These are phyloP conservation scores for Lipomyces lipofer DNA, from an alignment of 805 yeast species.

Conservation along the genomic window DNA sequence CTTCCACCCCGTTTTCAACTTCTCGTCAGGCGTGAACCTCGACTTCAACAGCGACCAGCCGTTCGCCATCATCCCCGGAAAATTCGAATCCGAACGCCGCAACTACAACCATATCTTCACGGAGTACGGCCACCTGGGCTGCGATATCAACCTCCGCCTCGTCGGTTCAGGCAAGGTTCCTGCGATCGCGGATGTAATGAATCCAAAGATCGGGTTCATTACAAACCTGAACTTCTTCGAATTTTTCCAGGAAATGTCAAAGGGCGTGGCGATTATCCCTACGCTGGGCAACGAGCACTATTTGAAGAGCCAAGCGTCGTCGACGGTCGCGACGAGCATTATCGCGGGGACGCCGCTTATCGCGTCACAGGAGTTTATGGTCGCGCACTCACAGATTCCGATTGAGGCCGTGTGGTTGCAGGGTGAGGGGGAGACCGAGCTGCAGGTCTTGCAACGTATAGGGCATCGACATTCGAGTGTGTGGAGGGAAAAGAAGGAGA, in stretches of 20 bases:
- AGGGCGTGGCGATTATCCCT: conserved; percentile 15
- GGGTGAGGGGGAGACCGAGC: conserved; percentile 15
- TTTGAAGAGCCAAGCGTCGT: conserved; percentile 13
- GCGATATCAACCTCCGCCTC: conserved; percentile 10
- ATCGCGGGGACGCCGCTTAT: conserved; percentile 24
- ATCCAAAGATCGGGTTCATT: conserved; percentile 5
- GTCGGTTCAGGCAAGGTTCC: conserved; percentile 12
- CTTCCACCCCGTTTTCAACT: conserved; percentile 22
- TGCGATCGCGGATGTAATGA: background rate
- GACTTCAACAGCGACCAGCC: conserved; percentile 6
- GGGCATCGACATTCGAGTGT: background rate
- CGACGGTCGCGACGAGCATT: conserved; percentile 16
- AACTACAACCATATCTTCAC: conserved; percentile 12
- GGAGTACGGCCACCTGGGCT: conserved; percentile 11
- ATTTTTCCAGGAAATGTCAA: conserved; percentile 9
- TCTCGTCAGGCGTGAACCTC: background rate
- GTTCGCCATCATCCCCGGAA: conserved; percentile 19
- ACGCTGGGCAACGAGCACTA: conserved; percentile 10
- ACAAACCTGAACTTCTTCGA: conserved; percentile 6
- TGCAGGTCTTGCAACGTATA: conserved; percentile 12
- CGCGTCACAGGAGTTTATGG: conserved; percentile 3
- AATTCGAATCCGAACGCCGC: conserved; percentile 17
- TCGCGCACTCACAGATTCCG: conserved; percentile 8
- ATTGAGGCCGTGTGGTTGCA: conserved; percentile 21
- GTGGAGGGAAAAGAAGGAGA: conserved; percentile 12